These are phyloP conservation scores for Xylariomycetidae sp. DNA, from an alignment of 2,329 filamentous ascomycete species.

Conservation along the genomic window DNA sequence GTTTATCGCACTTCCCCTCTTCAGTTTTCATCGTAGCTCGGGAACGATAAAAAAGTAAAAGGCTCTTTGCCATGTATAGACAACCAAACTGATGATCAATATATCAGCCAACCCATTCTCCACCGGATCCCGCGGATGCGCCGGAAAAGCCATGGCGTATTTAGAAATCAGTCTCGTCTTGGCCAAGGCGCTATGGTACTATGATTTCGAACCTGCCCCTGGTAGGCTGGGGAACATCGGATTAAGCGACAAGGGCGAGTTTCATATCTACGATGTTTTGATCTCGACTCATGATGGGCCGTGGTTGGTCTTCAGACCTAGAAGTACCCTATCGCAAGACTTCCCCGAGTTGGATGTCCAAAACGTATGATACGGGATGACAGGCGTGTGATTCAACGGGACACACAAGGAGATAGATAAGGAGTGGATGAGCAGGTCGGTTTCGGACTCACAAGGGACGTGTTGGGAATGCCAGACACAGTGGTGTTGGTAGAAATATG, in stretches of 20 bases:
- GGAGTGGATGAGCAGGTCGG: too few species aligned
- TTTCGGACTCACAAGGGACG: too few species aligned
- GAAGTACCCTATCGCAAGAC: conserved; percentile 1
- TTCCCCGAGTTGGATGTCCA: conserved; percentile 3
- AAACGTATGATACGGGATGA: too few species aligned
- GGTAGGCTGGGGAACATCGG: conserved; percentile 4
- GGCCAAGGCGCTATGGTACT: conserved; percentile 34
- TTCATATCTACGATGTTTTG: conserved; percentile 7
- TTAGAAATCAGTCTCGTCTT: conserved; percentile 37
- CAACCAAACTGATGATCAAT: too few species aligned
- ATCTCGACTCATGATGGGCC: conserved; percentile 7
- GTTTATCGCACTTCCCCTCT: too few species aligned
- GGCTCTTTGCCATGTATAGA: too few species aligned
- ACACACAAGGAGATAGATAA: too few species aligned
- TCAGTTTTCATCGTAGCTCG: too few species aligned
- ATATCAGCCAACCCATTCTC: conserved; percentile 35
- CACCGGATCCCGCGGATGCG: conserved; percentile 31
- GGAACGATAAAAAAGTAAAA: too few species aligned
- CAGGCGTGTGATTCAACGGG: too few species aligned
- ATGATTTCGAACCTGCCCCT: conserved; percentile 23
- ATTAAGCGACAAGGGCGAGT: conserved; percentile 7
- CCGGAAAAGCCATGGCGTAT: conserved; percentile 38
- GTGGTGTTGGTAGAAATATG: too few species aligned
- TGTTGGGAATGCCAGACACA: too few species aligned
- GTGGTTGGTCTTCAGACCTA: conserved; percentile 3